Evolutionary conservation across 768 basidiomycete species (phyloP).

Genomic region (Hydnum rufescens): DNA sequence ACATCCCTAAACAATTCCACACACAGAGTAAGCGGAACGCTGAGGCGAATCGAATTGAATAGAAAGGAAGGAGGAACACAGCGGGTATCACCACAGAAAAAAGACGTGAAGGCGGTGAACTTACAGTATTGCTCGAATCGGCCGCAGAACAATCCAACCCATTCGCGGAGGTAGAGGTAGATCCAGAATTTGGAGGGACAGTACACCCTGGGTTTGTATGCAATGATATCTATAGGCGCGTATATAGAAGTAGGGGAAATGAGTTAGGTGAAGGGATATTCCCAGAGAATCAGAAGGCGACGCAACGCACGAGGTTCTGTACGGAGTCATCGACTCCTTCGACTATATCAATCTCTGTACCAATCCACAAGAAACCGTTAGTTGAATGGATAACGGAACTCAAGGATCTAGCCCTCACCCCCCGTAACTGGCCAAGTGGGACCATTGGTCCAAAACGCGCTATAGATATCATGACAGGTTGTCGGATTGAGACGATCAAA

Average conservation of each 20-base stretch:
- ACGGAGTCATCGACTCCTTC: constrained; percentile 62
- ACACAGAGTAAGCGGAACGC: neutral
- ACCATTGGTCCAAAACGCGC: constrained; percentile 15
- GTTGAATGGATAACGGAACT: neutral
- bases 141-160: neutral
- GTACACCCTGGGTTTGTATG: constrained; percentile 58
- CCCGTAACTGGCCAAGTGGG: constrained; percentile 33
- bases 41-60: too few relatives aligned
- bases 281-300: neutral
- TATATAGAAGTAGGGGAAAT: constrained; percentile 12
- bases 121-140: neutral
- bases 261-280: neutral
- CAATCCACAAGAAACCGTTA: neutral
- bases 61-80: neutral
- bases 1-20: constrained; percentile 30
- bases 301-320: neutral
- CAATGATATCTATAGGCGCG: constrained; percentile 62
- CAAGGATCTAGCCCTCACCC: constrained; percentile 8
- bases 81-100: neutral
- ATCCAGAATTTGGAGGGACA: constrained; percentile 28
- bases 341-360: constrained; percentile 61
- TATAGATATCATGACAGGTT: neutral
- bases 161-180: constrained; percentile 28
- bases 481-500: neutral
- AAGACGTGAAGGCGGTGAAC: neutral